Evolutionary conservation across 176 grass and related monocot species (phyloP).

Genomic region (Ensete glaucum): DNA sequence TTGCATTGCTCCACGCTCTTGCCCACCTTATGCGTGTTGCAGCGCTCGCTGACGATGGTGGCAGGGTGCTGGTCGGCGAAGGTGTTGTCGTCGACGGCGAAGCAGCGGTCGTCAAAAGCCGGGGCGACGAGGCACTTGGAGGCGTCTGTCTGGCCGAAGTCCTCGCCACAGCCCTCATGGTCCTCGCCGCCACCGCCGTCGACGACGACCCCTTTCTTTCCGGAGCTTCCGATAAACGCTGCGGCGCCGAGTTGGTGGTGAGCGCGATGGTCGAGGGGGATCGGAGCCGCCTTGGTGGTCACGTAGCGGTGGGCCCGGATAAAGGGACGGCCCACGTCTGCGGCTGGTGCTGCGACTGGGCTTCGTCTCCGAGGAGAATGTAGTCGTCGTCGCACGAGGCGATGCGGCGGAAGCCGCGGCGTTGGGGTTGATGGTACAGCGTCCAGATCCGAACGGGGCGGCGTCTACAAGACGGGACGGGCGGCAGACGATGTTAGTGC

Average conservation of each 20-base stretch:
- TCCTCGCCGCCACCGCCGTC: background rate
- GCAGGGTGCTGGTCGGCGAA: background rate
- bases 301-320: constrained; percentile 14
- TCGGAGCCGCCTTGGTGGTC: background rate
- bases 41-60: constrained; percentile 38
- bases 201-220: constrained; percentile 7
- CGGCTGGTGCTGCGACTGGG: constrained; percentile 23
- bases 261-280: background rate
- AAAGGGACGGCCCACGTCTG: constrained; percentile 19
- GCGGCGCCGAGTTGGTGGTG: background rate
- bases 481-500: constrained; percentile 16
- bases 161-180: constrained; percentile 9
- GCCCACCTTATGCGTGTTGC: constrained; percentile 10
- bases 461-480: constrained; percentile 4
- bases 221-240: background rate
- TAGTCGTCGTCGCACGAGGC: constrained; percentile 81
- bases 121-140: constrained; percentile 3
- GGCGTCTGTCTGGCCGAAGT: constrained; percentile 8
- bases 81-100: constrained; percentile 8
- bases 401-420: constrained; percentile 23
- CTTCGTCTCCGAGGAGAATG: constrained; percentile 57
- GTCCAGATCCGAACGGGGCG: background rate
- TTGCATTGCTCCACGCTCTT: constrained; percentile 96
- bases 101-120: constrained; percentile 8
- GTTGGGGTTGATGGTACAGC: constrained; percentile 7